Evolutionary conservation across 148 eudicot species (phyloP).

Genomic region (Talinum fruticosum): DNA sequence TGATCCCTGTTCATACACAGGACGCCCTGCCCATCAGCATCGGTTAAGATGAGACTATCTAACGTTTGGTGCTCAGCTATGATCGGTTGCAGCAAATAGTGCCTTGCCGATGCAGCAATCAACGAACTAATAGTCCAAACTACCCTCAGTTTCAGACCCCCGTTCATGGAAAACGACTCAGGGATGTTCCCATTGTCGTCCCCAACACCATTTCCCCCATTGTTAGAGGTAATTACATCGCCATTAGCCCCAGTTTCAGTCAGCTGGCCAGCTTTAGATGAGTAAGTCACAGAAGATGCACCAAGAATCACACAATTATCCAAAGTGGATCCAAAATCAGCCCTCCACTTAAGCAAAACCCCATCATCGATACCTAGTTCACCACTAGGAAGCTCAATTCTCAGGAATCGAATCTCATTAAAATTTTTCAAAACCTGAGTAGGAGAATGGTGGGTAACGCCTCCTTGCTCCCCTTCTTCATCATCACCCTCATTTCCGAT

Average conservation of each 20-base stretch:
- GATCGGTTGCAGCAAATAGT: conserved; percentile 76
- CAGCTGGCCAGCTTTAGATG: conserved; percentile 1
- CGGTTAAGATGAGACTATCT: conserved; percentile 61
- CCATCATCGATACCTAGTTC: conserved; percentile 78
- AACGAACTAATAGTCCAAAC: conserved; percentile 89
- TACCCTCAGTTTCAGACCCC: conserved; percentile 73
- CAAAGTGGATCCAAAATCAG: conserved; percentile 80
- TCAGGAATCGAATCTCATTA: conserved; percentile 44
- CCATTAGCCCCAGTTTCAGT: conserved; percentile 15
- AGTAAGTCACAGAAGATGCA: conserved; percentile 53
- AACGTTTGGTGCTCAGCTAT: conserved; percentile 68
- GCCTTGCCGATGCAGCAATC: conserved; percentile 93
- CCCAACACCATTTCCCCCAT: conserved; percentile 6
- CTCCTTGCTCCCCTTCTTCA: conserved; percentile 33
- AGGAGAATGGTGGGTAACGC: conserved; percentile 82
- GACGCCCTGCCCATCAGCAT: conserved; percentile 83
- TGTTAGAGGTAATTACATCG: neutral
- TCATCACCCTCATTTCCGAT: conserved; percentile 27
- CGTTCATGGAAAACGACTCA: conserved; percentile 79
- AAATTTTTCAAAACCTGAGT: conserved; percentile 79
- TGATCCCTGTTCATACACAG: conserved; percentile 81
- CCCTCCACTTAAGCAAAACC: conserved; percentile 74
- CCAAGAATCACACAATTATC: conserved; percentile 84
- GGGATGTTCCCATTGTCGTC: conserved; percentile 82
- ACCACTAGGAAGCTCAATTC: conserved; percentile 74